Evolutionary conservation across 345 rosid genomes (phyloP), one percentile per base, ranked within the genome.

Genomic region (Corchorus capsularis): DNA sequence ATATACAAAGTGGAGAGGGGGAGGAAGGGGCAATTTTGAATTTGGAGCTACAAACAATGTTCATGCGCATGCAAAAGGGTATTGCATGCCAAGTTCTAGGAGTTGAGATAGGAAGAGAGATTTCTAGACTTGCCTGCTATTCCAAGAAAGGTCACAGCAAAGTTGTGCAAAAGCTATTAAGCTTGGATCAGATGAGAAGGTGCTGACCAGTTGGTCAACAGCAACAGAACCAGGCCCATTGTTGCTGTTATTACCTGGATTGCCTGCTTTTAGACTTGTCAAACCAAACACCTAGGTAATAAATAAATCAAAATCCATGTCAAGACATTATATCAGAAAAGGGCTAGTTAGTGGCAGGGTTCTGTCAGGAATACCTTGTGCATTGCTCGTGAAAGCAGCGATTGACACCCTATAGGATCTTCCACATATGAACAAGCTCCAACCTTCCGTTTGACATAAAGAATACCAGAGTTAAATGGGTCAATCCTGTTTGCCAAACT

Each of bases 391-490:
- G 99, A 96, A 66, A 96, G 85, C 75, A 96, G 87, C 11, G 98
- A 96, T 79, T 93, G 97, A 79, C 96, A 86, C 77, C 97, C 99
- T 78, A 90, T 80, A 64, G 98, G 98, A 82, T 96, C 99, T 84
- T 96, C 99, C 57, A 89, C 93, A 61, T 96, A 96, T 41, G 98
- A 96, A 87, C 99, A 92, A 75, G 97, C 96, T 84, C 99, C 98
- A 78, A 91, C 94, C 79, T 93, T 96, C 76, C 98, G 90, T 84
- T 96, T 96, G 82, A 96, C 85, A 80, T 89, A 90, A 60, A 96
- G 86, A 77, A 92, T 83, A 81, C 99, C 99, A 69, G 94, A 90
- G 85, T 81, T 89, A 78, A 96, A 89, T 13, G 94, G 97, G 81
- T 87, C 89, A 81, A 81, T 86, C 83, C 84, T 89, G 84, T 86